phyloP scores from a whole-genome alignment of 129 eudicot genomes.

The Glebionis coronaria region DNA sequence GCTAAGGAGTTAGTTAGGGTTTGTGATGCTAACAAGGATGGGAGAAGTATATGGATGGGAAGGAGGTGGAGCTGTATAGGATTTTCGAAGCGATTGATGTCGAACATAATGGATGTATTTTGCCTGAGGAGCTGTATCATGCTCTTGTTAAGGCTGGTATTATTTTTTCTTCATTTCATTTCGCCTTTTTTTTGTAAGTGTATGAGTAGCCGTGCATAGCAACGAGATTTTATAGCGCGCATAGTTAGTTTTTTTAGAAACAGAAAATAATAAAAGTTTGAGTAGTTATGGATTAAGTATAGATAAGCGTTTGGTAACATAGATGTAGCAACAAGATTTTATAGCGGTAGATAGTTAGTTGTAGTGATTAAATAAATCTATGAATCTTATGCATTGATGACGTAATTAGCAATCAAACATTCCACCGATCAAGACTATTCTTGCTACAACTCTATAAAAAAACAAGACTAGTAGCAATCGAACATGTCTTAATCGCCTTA shows the following conservation, averaged over 20 bases:
- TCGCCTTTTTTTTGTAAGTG: too few relatives aligned
- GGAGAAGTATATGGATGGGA: conserved; percentile 93
- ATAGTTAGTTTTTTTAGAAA: too few relatives aligned
- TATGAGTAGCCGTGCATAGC: too few relatives aligned
- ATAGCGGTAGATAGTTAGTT: too few relatives aligned
- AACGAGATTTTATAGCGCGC: too few relatives aligned
- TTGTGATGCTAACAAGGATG: conserved; percentile 81
- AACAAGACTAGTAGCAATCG: conserved; percentile 62
- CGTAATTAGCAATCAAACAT: conserved; percentile 41
- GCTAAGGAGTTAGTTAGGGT: conserved; percentile 83
- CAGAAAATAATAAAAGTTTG: too few relatives aligned
- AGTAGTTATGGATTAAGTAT: too few relatives aligned
- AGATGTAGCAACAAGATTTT: too few relatives aligned
- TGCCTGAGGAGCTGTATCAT: conserved; percentile 90
- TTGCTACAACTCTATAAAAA: conserved; percentile 63
- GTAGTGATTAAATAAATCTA: too few relatives aligned
- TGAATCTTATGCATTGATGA: background rate
- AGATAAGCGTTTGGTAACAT: too few relatives aligned
- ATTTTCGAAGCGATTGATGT: conserved; percentile 97
- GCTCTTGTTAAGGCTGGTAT: conserved; percentile 96
- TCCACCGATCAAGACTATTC: conserved; percentile 23
- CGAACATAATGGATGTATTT: conserved; percentile 86
- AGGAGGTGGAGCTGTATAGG: conserved; percentile 85
- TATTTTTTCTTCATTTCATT: conserved; percentile 18
- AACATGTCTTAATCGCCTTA: conserved; percentile 71